Evolutionary conservation across 1,284 basidiomycete species (phyloP), one percentile per base, ranked within the genome.

Genomic region (Papiliotrema terrestris): DNA sequence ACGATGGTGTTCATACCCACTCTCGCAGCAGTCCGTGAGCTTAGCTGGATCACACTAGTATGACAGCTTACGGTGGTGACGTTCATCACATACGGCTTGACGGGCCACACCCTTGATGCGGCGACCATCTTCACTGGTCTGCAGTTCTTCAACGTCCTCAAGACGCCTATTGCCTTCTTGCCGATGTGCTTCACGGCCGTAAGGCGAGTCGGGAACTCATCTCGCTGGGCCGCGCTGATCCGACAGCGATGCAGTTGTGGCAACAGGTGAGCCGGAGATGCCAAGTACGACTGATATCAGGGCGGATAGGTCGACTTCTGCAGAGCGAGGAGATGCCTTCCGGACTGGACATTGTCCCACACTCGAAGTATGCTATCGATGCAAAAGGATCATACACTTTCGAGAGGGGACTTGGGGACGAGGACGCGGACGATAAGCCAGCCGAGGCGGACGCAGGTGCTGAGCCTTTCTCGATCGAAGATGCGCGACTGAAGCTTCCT

Each of bases 51-150:
- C 26, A 8, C 41, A 86, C 2, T 80, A 89, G 22, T 70, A 49
- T 55, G 38, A 6, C 29, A 32, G 50, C 48, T 55, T 8, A 25
- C 20, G 39, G 23, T 32, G 63, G 64, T 91, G 54, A 85, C 87
- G 3, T 89, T 91, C 68, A 82, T 91, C 64, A 86, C 86, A 0
- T 90, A 88, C 67, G 80, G 81, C 1, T 74, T 85, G 5, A 83
- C 80, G 19, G 85, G 85, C 0, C 84, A 89, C 67, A 63, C 79
- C 3, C 81, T 89, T 32, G 82, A 85, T 60, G 78, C 88, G 8
- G 84, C 86, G 1, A 80, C 82, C 62, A 86, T 91, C 56, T 91
- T 91, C 75, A 82, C 83, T 19, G 84, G 84, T 14, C 74, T 91
- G n/a, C 85, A 88, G 58, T 80, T 86, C 56, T 88, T 91, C 80